Conservation (phyloP, 1,139 yeast species). For the Suhomyces yuchorum region DNA sequence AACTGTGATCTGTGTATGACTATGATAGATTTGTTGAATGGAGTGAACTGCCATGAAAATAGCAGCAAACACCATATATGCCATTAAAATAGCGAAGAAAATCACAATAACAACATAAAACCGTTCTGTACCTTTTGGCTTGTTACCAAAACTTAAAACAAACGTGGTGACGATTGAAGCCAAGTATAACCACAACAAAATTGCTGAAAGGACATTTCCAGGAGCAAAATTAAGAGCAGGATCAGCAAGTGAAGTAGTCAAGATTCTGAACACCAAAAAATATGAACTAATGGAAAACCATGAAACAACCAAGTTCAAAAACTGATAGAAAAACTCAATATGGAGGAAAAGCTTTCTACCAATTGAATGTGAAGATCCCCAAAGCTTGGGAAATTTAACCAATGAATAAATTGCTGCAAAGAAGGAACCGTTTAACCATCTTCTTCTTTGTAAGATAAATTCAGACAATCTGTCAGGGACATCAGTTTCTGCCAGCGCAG, state of each 20-base stretch:
- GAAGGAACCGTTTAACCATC: slow-evolving; percentile 55
- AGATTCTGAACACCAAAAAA: slow-evolving; percentile 76
- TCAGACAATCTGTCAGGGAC: slow-evolving; percentile 51
- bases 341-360: slow-evolving; percentile 47
- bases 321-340: slow-evolving; percentile 47
- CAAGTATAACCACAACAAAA: slow-evolving; percentile 86
- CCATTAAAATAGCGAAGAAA: slow-evolving; percentile 91
- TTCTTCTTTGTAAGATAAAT: slow-evolving; percentile 50
- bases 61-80: slow-evolving; percentile 77
- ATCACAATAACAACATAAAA: slow-evolving; percentile 82
- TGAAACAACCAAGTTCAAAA: slow-evolving; percentile 52
- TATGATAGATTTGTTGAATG: slow-evolving; percentile 36
- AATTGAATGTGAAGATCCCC: slow-evolving; percentile 46
- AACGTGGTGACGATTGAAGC: slow-evolving; percentile 90
- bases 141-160: slow-evolving; percentile 89
- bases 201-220: slow-evolving; percentile 75
- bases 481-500: slow-evolving; percentile 53
- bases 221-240: slow-evolving; percentile 59
- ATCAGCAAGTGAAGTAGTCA: slow-evolving; percentile 68
- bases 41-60: slow-evolving; percentile 52
- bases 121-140: slow-evolving; percentile 87
- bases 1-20: slow-evolving; percentile 37
- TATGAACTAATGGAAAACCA: slow-evolving; percentile 86
- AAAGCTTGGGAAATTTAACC: slow-evolving; percentile 47
- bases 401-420: slow-evolving; percentile 52